These are phyloP conservation scores for Teunomyces tritomae DNA, from an alignment of 805 yeast genomes.

Conservation along the genomic window DNA sequence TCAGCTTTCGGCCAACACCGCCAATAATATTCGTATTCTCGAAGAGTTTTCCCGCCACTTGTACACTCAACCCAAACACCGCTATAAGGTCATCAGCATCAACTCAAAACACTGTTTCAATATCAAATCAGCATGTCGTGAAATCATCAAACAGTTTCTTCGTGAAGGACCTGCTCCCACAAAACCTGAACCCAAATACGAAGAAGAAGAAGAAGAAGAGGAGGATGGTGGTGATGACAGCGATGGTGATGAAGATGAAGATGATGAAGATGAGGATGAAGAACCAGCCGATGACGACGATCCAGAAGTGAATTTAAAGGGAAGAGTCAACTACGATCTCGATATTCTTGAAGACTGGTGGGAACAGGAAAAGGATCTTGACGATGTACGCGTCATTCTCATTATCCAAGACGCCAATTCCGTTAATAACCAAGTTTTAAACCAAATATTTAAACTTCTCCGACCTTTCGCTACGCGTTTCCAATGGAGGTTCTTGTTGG, in stretches of 20 bases:
- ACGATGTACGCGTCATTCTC: constrained; percentile 19
- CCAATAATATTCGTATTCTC: constrained; percentile 38
- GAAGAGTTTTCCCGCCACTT: constrained; percentile 30
- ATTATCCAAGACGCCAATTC: constrained; percentile 40
- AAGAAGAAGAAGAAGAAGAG: constrained; percentile 6
- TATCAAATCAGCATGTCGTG: constrained; percentile 32
- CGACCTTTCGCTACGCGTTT: constrained; percentile 22
- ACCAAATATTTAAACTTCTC: constrained; percentile 33
- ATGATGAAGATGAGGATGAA: constrained; percentile 4
- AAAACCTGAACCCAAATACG: constrained; percentile 2
- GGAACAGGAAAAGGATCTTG: constrained; percentile 8
- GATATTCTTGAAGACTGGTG: constrained; percentile 36
- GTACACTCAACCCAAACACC: constrained; percentile 1
- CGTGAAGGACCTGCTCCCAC: constrained; percentile 9
- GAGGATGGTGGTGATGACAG: constrained; percentile 10
- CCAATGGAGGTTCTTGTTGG: constrained; percentile 37
- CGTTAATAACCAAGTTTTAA: constrained; percentile 30
- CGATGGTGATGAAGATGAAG: constrained; percentile 10
- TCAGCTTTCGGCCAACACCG: constrained; percentile 38
- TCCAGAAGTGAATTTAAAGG: constrained; percentile 8
- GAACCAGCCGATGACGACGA: constrained; percentile 10
- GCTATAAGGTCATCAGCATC: constrained; percentile 23
- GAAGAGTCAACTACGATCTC: constrained; percentile 28
- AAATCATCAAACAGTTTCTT: constrained; percentile 31
- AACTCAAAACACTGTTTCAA: constrained; percentile 32